Evolutionary conservation across 2,329 filamentous ascomycete genomes (phyloP), one percentile per base, ranked within the genome.

Genomic region (Penicillium glabrum): DNA sequence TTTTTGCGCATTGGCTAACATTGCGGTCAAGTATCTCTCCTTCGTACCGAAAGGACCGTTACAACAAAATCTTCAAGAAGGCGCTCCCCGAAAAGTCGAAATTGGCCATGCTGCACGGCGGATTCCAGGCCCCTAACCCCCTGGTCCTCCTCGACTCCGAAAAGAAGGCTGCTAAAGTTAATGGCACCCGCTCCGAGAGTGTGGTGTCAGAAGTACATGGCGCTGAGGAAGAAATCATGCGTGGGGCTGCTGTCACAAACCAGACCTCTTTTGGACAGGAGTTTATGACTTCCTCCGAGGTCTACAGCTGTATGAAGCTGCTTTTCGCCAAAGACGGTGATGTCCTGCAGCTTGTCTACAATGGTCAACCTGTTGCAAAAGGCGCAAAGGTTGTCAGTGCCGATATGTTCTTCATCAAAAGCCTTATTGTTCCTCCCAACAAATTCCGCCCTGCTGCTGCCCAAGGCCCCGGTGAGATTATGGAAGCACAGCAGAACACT

Each of bases 391-490:
- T 78, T 19, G 79, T 91, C n/a, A 86, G 80, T 2, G 85, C 91
- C 1, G 90, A 96, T 64, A 96, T 98, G 87, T 98, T 99, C 77
- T 99, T 99, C 77, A 81, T 98, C 55, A 87, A 89, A 55, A 88
- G 87, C 35, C 80, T 99, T 51, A 80, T 98, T 14, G 91, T 99
- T 0, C 92, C 96, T 2, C 95, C 95, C 2, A 99, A 96, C 72
- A 89, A 88, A 66, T 99, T 89, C 73, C 87, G 95, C 41, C 93
- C 95, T 13, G 91, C 96, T 72, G 91, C 92, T 10, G 84, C 86
- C 58, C 93, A 90, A 29, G 91, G 91, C 45, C 85, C 89, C 35
- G 87, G 89, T 44, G 87, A 92, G 53, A 89, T 98, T 61, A 86
- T 91, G 26, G 95, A 99, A 73, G 89, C 91, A 3, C 87, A 92